Base-by-base conservation (phyloP, 306 rosid species). In the Medicago ruthenica region DNA sequence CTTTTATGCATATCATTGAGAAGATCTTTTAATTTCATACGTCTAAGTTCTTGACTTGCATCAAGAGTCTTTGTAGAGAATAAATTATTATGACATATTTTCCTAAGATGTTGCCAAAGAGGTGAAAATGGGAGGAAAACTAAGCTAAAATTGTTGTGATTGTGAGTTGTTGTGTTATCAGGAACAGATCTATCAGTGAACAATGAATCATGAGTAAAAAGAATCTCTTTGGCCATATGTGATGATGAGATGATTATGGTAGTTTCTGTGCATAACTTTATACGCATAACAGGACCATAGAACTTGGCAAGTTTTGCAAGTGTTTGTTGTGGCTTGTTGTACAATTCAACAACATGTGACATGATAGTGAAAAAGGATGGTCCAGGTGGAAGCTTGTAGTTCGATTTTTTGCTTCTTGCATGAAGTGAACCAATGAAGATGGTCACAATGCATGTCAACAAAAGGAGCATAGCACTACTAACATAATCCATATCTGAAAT, bases 11-110 rank as follows among this genome's bases (percentile, higher is more conserved):
- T 57, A n/a, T 87, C 79, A 4, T 54, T 55, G 0, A 83, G 39
- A 13, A 88, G 84, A 5, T 79, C 83, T 12, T 76, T 67, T 65
- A 76, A 63, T 64, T 83, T 89, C 55, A 17, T 7, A 13, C 44
- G 82, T 8, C 86, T 51, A 10, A 83, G 70, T 4, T 20, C 55
- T 7, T 54, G 48, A 67, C 75, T 71, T 1, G 75, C 75, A 1
- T 89, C 86, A 9, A 89, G 88, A 1, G 61, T 42, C 31, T 82
- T 82, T 7, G 9, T 27, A 7, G 89, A 41, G 18, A 89, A 87
- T 36, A 85, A 27, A 1, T 72, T 44, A 0, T 9, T 58, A 18
- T 75, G 79, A 12, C 80, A 74, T 1, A 80, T 68, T 21, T 76
- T 80, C 10, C 84, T 68, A 0, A 80, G 76, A 4, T 75, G 41